Base-by-base conservation (phyloP, 2,329 filamentous ascomycete species). In the Chaetomiaceae sp. region DNA sequence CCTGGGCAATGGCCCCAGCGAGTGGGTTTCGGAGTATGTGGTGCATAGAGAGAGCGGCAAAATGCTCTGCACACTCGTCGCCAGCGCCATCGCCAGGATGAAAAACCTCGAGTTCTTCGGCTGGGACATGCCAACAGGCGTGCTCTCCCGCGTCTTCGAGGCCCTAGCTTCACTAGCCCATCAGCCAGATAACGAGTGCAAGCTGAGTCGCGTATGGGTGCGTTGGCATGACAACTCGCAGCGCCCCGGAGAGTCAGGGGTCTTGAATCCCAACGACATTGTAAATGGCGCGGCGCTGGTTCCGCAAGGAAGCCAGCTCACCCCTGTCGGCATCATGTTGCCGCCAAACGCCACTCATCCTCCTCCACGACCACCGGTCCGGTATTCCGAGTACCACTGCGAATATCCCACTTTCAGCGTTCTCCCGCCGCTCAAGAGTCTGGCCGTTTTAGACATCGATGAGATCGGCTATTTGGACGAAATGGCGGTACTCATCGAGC, bases 41-140 rank as follows among this genome's bases (percentile, higher is more conserved):
- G 88, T 92, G 62, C 85, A 81, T 2, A 91, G 90, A 69, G 88
- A 92, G 66, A 84, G 85, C 52, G 89, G 89, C 3, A 94, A 92
- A 71, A 90, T 94, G 87, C 76, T 94, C n/a, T 87, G 88, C 5
- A 92, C 87, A 1, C 72, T 94, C 45, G 88, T 90, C 11, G 87
- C 88, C 9, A 72, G 91, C 58, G 87, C 88, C 11, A 77, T 94
- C n/a, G 83, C 85, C 38, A 85, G 87, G 57, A 94, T 94, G 89
- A 74, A 82, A 47, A 89, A 89, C 63, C 75, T 95, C 34, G 89
- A 94, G 69, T 84, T 83, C 0, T 94, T 94, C 64, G 77, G 89
- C 3, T 94, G 89, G 89, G 89, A 95, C 64, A 92, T 94, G 89
- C 89, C 89, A 0, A 94, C 89, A 0, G 89, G 89, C 1, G 86